phyloP scores from a whole-genome alignment of 768 basidiomycete species.

The Dentipellis sp. region DNA sequence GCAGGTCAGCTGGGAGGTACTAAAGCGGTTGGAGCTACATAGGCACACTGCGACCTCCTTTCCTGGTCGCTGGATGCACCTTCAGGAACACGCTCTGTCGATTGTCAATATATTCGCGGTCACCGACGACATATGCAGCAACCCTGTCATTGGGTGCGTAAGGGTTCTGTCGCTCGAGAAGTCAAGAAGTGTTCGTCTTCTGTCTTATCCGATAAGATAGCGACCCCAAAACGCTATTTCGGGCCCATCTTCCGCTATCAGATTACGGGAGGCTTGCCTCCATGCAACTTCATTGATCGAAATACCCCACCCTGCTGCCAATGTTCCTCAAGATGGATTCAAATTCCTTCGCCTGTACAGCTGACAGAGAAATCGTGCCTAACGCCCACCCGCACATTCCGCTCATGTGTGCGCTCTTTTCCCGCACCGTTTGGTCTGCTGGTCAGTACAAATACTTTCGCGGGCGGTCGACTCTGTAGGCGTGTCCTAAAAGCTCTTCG shows the following conservation, averaged over 20 bases:
- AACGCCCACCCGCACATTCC: neutral
- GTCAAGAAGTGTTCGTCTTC: neutral
- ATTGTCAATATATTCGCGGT: too few species aligned
- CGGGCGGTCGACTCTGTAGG: too few species aligned
- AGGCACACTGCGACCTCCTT: too few species aligned
- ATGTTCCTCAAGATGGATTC: neutral
- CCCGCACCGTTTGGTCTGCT: neutral
- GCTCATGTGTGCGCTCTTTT: neutral
- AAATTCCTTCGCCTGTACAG: neutral
- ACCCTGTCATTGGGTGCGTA: too few species aligned
- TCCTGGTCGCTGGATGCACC: too few species aligned
- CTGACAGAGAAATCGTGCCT: neutral
- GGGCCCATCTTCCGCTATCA: neutral
- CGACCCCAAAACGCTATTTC: neutral
- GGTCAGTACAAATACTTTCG: neutral
- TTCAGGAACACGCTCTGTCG: too few species aligned
- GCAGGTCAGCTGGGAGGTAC: too few species aligned
- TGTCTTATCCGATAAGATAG: slow-evolving; percentile 1
- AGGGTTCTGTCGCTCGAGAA: neutral
- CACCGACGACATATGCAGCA: too few species aligned
- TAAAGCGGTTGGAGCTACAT: too few species aligned
- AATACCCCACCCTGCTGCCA: neutral
- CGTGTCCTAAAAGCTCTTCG: neutral
- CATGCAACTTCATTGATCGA: neutral
- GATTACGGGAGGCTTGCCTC: neutral